Base-by-base conservation (phyloP, 371 early-diverging fungal genomes). In the Cladochytrium tenue region DNA sequence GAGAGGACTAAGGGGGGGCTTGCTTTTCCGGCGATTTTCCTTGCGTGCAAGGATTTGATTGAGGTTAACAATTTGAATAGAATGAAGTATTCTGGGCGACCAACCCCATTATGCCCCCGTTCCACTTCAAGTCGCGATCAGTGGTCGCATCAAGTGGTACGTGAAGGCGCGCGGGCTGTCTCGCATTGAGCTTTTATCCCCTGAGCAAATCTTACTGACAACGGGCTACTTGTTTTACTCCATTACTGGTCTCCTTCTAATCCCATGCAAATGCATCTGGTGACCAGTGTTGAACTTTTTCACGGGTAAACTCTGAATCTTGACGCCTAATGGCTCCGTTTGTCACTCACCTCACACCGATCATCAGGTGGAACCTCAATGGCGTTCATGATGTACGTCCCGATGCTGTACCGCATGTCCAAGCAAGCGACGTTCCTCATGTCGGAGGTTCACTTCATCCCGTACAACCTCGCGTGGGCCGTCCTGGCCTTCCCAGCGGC, bases 361-460 rank as follows among this genome's bases (percentile, higher is more conserved):
- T n/a, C n/a, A n/a, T n/a, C n/a, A 20, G 43, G 43, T 20, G 53
- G 53, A 5, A 53, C 53, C 20, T 53, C 53, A 7, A 53, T 53
- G 53, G 53, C 53, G 20, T 53, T 53, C 53, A 53, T 53, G 53
- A 53, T 53, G 53, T 53, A 53, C 53, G 53, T 53, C 15, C 53
- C 53, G 20, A 53, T 53, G 53, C 26, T 53, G 20, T 53, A 53
- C 53, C 53, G 53, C 7, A 7, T 53, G 15, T 7, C 53, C 53
- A 53, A 53, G 53, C 26, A 7, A 7, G 25, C 53, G 20, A 53
- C 53, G 20, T 13, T 26, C 53, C 53, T 53, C 53, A 53, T 53
- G 53, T 53, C 53, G 20, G 53, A 53, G 53, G 53, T 53, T 26
- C 20, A 53, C 53, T 53, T 53, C 53, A 53, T 53, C 53, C 53